These are phyloP conservation scores for Rhizoclosmatium sp. DNA, from an alignment of 192 early-diverging fungal genomes.

Conservation along the genomic window DNA sequence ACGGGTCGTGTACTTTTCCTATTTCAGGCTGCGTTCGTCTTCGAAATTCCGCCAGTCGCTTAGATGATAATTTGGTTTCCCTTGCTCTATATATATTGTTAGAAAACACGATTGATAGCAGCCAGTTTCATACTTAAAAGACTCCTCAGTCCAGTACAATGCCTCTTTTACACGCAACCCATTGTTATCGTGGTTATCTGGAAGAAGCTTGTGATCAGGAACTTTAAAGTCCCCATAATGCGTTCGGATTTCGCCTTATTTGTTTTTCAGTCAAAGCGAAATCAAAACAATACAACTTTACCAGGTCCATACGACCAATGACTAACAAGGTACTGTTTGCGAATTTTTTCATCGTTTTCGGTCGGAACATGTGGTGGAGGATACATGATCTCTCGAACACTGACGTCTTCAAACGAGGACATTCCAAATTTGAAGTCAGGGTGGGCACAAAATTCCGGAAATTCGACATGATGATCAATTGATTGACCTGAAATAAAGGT, in stretches of 20 bases:
- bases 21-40: conserved; percentile 41
- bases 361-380: conserved; percentile 23
- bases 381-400: conserved; percentile 50
- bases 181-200: conserved; percentile 41
- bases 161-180: conserved; percentile 43
- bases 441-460: conserved; percentile 44
- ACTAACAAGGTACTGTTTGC: conserved; percentile 45
- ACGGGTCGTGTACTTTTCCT: conserved; percentile 52
- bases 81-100: conserved; percentile 26
- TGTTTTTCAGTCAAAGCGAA: neutral
- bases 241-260: conserved; percentile 25
- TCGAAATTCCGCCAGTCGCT: conserved; percentile 39
- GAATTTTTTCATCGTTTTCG: conserved; percentile 34
- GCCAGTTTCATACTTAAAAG: conserved; percentile 11
- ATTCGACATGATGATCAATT: conserved; percentile 16
- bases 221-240: conserved; percentile 39
- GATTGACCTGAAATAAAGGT: conserved; percentile 27
- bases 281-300: neutral
- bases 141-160: conserved; percentile 43
- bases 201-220: conserved; percentile 32
- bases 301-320: conserved; percentile 52
- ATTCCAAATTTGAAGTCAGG: conserved; percentile 47
- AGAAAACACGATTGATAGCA: neutral
- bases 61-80: conserved; percentile 35
- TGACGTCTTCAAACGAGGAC: conserved; percentile 43